A percentile compares a stretch with the other conserved stretches of the same genome.
Evolutionary conservation across 805 yeast genomes (phyloP).

Genomic region (Yamadazyma akitaensis): DNA sequence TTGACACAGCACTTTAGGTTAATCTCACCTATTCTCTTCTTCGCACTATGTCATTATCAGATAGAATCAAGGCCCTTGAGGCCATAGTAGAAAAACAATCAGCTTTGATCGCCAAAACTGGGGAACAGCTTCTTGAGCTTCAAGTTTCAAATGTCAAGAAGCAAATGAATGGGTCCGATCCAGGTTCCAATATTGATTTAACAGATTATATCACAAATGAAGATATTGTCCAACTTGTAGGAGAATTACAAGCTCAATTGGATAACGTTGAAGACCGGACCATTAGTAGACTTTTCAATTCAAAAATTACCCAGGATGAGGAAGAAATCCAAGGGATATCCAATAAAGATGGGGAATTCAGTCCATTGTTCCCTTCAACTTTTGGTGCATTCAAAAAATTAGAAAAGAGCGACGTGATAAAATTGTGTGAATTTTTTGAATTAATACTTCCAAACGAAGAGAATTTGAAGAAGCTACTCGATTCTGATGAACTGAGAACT

Average conservation of each 20-base stretch:
- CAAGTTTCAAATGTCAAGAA: constrained; percentile 55
- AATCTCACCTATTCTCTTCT: neutral
- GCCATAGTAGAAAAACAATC: constrained; percentile 62
- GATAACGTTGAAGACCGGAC: constrained; percentile 75
- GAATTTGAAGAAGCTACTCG: constrained; percentile 22
- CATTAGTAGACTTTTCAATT: constrained; percentile 65
- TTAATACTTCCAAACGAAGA: constrained; percentile 63
- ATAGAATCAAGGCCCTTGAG: constrained; percentile 52
- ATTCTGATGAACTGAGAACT: constrained; percentile 12
- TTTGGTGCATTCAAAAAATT: constrained; percentile 50
- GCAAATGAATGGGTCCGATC: constrained; percentile 29
- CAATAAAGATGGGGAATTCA: constrained; percentile 79
- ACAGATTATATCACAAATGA: constrained; percentile 72
- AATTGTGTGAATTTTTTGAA: constrained; percentile 71
- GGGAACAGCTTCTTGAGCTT: constrained; percentile 68
- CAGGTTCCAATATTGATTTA: constrained; percentile 32
- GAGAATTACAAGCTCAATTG: constrained; percentile 85
- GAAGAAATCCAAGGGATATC: constrained; percentile 59
- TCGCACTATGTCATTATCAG: constrained; percentile 14
- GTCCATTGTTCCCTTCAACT: constrained; percentile 55
- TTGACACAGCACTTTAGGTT: too few relatives aligned
- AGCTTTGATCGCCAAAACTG: constrained; percentile 66
- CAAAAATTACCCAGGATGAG: constrained; percentile 40
- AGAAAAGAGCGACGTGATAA: constrained; percentile 43
- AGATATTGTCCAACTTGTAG: constrained; percentile 82